Conservation (phyloP, 176 grass and related monocot genomes). For the Paspalum notatum region DNA sequence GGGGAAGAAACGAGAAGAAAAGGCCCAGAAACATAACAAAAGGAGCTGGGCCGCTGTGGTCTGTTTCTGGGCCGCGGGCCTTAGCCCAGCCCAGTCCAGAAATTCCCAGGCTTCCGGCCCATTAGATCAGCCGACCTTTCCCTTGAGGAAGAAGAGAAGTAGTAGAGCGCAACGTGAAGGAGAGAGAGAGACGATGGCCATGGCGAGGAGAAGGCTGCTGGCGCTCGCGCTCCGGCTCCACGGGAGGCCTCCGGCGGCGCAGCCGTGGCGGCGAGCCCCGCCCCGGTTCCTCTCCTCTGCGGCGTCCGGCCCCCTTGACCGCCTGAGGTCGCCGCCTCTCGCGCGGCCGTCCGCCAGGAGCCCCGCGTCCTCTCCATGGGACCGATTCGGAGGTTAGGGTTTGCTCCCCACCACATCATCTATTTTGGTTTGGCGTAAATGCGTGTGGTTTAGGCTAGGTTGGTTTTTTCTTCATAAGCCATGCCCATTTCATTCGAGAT, state of each 20-base stretch:
- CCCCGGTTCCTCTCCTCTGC: slow-evolving; percentile 39
- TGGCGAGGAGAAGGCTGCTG: slow-evolving; percentile 68
- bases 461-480: not conserved
- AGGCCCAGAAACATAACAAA: not conserved
- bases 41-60: not conserved
- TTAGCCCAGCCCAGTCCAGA: not conserved
- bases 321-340: slow-evolving; percentile 35
- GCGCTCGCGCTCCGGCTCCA: slow-evolving; percentile 44
- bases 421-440: not conserved
- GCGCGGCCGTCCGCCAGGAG: slow-evolving; percentile 36
- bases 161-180: slow-evolving; percentile 12
- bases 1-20: too few species aligned
- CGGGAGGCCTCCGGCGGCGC: not conserved
- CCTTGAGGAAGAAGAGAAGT: not conserved
- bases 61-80: not conserved
- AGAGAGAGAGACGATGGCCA: slow-evolving; percentile 24
- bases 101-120: not conserved
- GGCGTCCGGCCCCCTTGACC: not conserved
- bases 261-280: not conserved
- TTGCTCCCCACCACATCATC: not conserved
- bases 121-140: slow-evolving; percentile 15
- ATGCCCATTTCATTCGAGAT: not conserved
- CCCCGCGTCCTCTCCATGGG: slow-evolving; percentile 32
- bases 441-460: not conserved
- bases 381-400: slow-evolving; percentile 49